phyloP scores from a whole-genome alignment of 352 stramenopile genomes.

The Phytophthora vignae region DNA sequence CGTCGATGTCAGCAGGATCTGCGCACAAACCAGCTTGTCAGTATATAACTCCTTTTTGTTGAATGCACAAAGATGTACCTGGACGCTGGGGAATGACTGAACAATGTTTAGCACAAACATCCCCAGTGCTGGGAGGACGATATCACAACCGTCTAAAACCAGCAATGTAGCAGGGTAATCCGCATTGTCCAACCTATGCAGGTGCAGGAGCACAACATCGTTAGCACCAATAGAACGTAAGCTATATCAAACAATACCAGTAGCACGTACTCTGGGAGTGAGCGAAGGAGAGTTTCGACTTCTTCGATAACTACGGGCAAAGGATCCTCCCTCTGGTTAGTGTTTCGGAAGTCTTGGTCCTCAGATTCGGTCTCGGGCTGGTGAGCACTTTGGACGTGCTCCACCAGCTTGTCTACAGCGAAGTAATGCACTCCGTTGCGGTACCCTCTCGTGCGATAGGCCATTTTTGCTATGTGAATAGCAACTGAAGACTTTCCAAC shows the following conservation, averaged over 20 bases:
- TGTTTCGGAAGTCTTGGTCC: slow-evolving; percentile 10
- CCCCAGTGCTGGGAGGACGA: slow-evolving; percentile 47
- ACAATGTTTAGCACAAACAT: slow-evolving; percentile 55
- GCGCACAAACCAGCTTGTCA: not conserved
- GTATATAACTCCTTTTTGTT: not conserved
- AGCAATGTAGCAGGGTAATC: slow-evolving; percentile 44
- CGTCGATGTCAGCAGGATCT: slow-evolving; percentile 51
- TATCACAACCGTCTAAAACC: slow-evolving; percentile 73
- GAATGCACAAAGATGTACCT: slow-evolving; percentile 36
- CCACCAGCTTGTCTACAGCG: slow-evolving; percentile 49
- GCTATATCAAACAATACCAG: not conserved
- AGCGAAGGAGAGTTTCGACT: slow-evolving; percentile 40
- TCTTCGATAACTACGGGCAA: slow-evolving; percentile 38
- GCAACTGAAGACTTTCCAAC: slow-evolving; percentile 73
- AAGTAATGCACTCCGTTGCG: slow-evolving; percentile 67
- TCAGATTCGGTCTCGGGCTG: slow-evolving; percentile 9
- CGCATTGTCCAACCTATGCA: slow-evolving; percentile 22
- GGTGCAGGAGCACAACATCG: not conserved
- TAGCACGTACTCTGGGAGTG: slow-evolving; percentile 47
- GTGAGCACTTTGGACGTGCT: slow-evolving; percentile 35
- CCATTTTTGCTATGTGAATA: slow-evolving; percentile 60
- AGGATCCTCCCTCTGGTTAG: slow-evolving; percentile 32
- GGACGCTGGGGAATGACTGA: slow-evolving; percentile 45
- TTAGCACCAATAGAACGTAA: not conserved
- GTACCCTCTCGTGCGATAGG: slow-evolving; percentile 50